A percentile compares a stretch with the other conserved stretches of the same genome.
Evolutionary conservation across 2,329 filamentous ascomycete species (phyloP).

Genomic region (Pseudocercospora crystallina): DNA sequence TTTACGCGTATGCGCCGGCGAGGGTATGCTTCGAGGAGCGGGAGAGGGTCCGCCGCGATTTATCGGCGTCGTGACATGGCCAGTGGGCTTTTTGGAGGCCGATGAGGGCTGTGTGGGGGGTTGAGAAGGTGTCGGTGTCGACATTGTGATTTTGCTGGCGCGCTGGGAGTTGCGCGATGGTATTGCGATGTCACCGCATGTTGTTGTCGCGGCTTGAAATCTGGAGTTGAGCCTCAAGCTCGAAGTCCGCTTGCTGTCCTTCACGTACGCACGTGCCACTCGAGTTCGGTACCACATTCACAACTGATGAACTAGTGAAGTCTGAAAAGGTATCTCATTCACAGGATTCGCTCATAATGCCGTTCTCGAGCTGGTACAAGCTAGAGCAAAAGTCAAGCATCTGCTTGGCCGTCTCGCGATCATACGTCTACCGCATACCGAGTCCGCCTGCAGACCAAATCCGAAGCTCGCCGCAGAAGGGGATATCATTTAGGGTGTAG

Average conservation of each 20-base stretch:
- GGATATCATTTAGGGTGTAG: conserved; percentile 14
- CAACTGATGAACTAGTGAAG: not conserved
- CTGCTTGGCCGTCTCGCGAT: conserved; percentile 1
- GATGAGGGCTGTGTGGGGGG: conserved; percentile 23
- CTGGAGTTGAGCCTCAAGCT: conserved; percentile 2
- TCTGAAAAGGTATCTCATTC: not conserved
- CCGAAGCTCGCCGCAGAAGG: conserved; percentile 10
- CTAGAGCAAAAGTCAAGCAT: conserved; percentile 4
- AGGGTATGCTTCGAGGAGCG: conserved; percentile 33
- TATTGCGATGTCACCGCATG: not conserved
- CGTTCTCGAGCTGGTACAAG: conserved; percentile 8
- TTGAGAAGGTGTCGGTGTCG: conserved; percentile 28
- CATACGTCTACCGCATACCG: not conserved
- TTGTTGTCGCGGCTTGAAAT: conserved; percentile 6
- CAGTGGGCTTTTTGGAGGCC: conserved; percentile 31
- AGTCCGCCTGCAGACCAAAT: conserved; percentile 8
- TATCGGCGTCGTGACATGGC: conserved; percentile 36
- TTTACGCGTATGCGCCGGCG: conserved; percentile 29
- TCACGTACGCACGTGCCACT: conserved; percentile 12
- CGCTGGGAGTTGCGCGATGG: conserved; percentile 2
- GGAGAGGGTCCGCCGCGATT: conserved; percentile 44
- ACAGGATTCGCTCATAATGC: conserved; percentile 9
- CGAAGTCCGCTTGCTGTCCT: not conserved
- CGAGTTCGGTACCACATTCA: not conserved
- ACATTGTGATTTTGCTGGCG: conserved; percentile 19